Percentiles rank a stretch among this genome's conserved stretches.
phyloP scores from a whole-genome alignment of 805 yeast genomes.

The Komagataella pastoris region DNA sequence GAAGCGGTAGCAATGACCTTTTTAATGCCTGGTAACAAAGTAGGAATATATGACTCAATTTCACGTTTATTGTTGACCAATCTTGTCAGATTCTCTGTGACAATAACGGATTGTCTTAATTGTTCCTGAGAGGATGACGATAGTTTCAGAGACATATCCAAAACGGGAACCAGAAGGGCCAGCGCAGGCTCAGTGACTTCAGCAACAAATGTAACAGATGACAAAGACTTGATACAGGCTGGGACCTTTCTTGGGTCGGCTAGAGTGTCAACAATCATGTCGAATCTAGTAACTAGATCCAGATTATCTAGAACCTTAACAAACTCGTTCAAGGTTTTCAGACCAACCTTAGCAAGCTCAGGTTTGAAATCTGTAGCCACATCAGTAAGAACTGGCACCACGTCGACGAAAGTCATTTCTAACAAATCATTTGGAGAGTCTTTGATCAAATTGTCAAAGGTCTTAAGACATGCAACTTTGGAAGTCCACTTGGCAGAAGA shows the following conservation, averaged over 20 bases:
- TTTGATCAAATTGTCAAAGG: constrained; percentile 61
- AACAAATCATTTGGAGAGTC: constrained; percentile 78
- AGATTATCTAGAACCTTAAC: constrained; percentile 83
- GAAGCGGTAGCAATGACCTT: constrained; percentile 85
- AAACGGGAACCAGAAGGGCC: constrained; percentile 80
- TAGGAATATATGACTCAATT: constrained; percentile 78
- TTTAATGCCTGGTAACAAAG: constrained; percentile 80
- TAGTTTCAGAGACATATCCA: constrained; percentile 77
- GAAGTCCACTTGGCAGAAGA: constrained; percentile 3
- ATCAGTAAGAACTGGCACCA: constrained; percentile 79
- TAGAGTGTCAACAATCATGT: constrained; percentile 74
- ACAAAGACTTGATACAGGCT: constrained; percentile 74
- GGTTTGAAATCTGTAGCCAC: constrained; percentile 94
- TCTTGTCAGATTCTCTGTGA: constrained; percentile 90
- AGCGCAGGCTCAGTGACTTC: constrained; percentile 96
- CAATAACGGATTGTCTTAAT: constrained; percentile 91
- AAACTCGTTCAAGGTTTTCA: constrained; percentile 51
- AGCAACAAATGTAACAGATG: constrained; percentile 93
- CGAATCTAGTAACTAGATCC: constrained; percentile 79
- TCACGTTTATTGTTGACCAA: constrained; percentile 89
- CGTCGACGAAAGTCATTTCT: constrained; percentile 64
- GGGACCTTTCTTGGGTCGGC: constrained; percentile 86
- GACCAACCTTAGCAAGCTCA: constrained; percentile 80
- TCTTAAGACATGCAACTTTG: constrained; percentile 31
- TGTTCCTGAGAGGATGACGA: constrained; percentile 91